Evolutionary conservation across 83 land plant genomes (phyloP).

Genomic region (Picea abies): DNA sequence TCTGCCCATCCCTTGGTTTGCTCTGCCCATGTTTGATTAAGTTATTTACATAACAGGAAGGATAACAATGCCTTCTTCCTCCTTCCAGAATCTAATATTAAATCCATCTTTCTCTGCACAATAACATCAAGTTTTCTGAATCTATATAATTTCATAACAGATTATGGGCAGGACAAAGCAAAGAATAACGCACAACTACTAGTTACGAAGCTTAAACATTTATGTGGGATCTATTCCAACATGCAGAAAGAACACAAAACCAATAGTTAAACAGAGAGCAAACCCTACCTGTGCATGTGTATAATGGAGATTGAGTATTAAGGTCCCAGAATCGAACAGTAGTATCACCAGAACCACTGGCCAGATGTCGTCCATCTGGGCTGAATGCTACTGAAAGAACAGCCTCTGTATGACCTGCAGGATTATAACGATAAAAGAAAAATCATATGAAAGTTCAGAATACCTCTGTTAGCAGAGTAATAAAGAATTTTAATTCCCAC

Average conservation of each 20-base stretch:
- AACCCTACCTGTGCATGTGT: conserved; percentile 67
- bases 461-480: not conserved
- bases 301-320: conserved; percentile 87
- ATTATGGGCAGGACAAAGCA: no score
- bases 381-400: conserved; percentile 95
- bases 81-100: no score
- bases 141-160: no score
- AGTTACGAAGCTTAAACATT: no score
- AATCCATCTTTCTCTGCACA: no score
- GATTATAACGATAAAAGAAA: not conserved
- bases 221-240: not conserved
- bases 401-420: conserved; percentile 88
- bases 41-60: no score
- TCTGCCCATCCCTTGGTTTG: no score
- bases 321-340: conserved; percentile 97
- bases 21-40: no score
- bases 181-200: no score
- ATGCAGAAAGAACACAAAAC: not conserved
- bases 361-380: conserved; percentile 89
- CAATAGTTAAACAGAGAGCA: not conserved
- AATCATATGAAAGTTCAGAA: not conserved
- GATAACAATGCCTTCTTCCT: no score
- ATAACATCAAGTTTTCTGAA: no score
- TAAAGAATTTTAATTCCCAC: not conserved
- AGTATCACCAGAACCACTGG: conserved; percentile 99